phyloP scores from a whole-genome alignment of 768 basidiomycete genomes.

The Macrolepiota fuliginosa region DNA sequence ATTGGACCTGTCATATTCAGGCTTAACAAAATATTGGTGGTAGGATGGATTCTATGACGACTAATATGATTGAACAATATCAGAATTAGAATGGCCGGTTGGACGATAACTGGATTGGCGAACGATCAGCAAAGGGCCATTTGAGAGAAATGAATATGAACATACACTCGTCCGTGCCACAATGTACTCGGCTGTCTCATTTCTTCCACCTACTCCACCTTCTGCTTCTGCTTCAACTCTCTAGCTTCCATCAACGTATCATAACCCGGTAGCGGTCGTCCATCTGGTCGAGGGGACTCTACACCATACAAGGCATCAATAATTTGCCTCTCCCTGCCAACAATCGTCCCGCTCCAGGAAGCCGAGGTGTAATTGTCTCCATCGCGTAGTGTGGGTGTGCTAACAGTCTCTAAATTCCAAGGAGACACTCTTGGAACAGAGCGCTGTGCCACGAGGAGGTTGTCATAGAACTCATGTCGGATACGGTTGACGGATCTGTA shows the following conservation, averaged over 20 bases:
- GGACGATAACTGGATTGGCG: too few relatives aligned
- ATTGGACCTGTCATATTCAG: too few relatives aligned
- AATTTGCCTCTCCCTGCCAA: conserved; percentile 40
- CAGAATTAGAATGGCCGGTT: too few relatives aligned
- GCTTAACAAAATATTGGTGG: too few relatives aligned
- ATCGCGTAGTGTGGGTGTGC: not conserved
- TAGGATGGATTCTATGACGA: too few relatives aligned
- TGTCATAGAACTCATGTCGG: conserved; percentile 19
- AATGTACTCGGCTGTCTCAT: not conserved
- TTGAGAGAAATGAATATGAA: not conserved
- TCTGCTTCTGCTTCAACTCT: not conserved
- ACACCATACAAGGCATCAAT: conserved; percentile 54
- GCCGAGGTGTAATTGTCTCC: conserved; percentile 1
- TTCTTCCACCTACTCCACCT: not conserved
- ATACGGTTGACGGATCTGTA: conserved; percentile 4
- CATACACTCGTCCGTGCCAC: not conserved
- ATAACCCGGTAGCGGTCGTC: not conserved
- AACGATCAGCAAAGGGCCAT: not conserved
- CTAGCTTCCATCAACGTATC: conserved; percentile 1
- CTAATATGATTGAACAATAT: too few relatives aligned
- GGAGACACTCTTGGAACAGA: conserved; percentile 36
- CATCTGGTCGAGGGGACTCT: conserved; percentile 17
- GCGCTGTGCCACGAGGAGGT: conserved; percentile 21
- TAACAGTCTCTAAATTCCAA: conserved; percentile 26
- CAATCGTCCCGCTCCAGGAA: conserved; percentile 26